Base-by-base conservation (phyloP, 1,284 basidiomycete species). In the Xanthoconium separans region DNA sequence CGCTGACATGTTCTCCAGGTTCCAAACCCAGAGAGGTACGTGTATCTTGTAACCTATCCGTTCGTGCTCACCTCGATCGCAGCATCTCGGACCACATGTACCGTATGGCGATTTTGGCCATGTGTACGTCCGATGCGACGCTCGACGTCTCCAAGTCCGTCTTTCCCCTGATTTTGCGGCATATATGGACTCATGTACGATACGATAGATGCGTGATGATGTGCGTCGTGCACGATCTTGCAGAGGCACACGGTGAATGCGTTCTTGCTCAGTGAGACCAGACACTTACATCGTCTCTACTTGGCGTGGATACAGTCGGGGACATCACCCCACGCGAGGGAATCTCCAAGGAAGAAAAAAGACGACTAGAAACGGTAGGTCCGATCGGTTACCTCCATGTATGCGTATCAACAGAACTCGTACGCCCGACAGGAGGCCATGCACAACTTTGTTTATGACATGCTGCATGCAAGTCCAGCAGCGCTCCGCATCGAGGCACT, bases 71-170 rank as follows among this genome's bases (percentile, higher is more conserved):
- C 29, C 15, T 39, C n/a, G 3, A 4, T 31, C 34, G 11, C 37
- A 95, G 93, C 61, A 96, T 98, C 58, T 87, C 93, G 4, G 95
- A 98, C 70, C 95, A 98, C 69, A 98, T 97, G 95, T 96, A 97
- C 70, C 81, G 96, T 51, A 98, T 98, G 96, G 89, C 93, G 2
- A 73, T 98, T 22, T 80, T 98, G 44, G 89, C 93, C 1, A 87
- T 98, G 83, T 89, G 94, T 59, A 82, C 81, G 2, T 83, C 84
- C 2, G 91, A 91, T 59, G 50, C 76, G 4, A 77, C 73, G 1
- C 79, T 96, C 9, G 91, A 97, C 67, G 78, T 94, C 9, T 73
- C 86, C 39, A 93, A 89, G 89, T 89, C 59, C 52, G 78, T 61
- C 44, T 15, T 7, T 2, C n/a, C 11, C 29, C 37, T 27, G 10